Evolutionary conservation across 345 rosid genomes (phyloP).

Genomic region (Nasturtium officinale): DNA sequence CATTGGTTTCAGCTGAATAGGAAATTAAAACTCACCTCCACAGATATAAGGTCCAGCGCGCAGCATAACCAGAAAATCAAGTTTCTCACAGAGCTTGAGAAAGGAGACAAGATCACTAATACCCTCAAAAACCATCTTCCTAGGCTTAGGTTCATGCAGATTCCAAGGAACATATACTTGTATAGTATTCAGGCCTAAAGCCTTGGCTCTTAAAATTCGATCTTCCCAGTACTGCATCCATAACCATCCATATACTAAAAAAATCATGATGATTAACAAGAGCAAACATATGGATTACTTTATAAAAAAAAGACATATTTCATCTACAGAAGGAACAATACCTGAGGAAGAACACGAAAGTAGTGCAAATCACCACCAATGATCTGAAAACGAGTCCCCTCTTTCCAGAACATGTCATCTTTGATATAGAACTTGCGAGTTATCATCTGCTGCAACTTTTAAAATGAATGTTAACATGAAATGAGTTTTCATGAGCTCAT

Average conservation of each 20-base stretch:
- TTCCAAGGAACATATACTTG: conserved; percentile 97
- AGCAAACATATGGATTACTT: not conserved
- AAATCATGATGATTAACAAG: conserved; percentile 3
- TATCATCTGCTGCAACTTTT: conserved; percentile 27
- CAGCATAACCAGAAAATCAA: conserved; percentile 84
- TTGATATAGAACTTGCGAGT: conserved; percentile 59
- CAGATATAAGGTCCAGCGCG: conserved; percentile 95
- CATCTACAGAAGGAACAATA: conserved; percentile 26
- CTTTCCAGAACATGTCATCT: conserved; percentile 85
- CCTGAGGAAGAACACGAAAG: conserved; percentile 88
- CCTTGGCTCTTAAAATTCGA: conserved; percentile 80
- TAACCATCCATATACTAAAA: not conserved
- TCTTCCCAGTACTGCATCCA: conserved; percentile 85
- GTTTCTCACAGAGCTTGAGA: conserved; percentile 77
- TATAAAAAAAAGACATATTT: not conserved
- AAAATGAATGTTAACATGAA: conserved; percentile 2
- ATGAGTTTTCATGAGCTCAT: no score
- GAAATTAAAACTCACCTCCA: conserved; percentile 58
- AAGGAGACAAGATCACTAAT: conserved; percentile 74
- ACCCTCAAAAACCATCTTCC: conserved; percentile 69
- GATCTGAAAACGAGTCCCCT: conserved; percentile 66
- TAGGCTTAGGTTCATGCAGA: conserved; percentile 89
- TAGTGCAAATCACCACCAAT: conserved; percentile 97
- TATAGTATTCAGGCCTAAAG: conserved; percentile 83
- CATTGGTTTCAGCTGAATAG: not conserved